Conservation (phyloP, 148 eudicot species). For the Vaccinium myrtillus region DNA sequence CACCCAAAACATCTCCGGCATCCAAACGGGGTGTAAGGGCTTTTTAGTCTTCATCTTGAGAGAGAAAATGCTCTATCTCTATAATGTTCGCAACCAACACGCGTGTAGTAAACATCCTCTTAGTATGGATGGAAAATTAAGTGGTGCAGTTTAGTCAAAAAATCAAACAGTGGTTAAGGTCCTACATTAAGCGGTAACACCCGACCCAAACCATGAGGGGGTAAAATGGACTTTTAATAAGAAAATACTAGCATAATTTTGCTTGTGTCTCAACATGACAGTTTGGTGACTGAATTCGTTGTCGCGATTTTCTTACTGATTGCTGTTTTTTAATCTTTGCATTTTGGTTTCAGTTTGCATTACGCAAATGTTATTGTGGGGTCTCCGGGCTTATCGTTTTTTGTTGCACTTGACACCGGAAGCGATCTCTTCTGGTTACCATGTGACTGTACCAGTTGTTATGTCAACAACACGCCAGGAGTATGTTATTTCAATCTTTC, state of each 20-base stretch:
- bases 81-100: no score
- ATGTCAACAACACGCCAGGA: slow-evolving; percentile 13
- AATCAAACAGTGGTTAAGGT: no score
- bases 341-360: slow-evolving; percentile 57
- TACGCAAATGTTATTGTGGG: slow-evolving; percentile 82
- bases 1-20: no score
- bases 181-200: no score
- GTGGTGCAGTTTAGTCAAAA: no score
- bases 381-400: slow-evolving; percentile 52
- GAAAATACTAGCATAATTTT: neutral
- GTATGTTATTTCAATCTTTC: slow-evolving; percentile 37
- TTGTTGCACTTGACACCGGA: slow-evolving; percentile 94
- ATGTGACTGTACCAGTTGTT: slow-evolving; percentile 66
- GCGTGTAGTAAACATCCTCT: no score
- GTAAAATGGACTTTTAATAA: neutral
- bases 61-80: no score
- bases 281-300: neutral
- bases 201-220: no score
- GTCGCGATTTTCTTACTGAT: neutral
- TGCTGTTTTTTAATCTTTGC: neutral
- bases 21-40: no score
- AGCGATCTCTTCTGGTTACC: slow-evolving; percentile 92
- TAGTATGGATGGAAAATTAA: no score
- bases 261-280: neutral
- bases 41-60: no score